Percentiles rank a stretch among this genome's conserved stretches.
These are phyloP conservation scores for Eucalyptus leucophloia DNA, from an alignment of 345 rosid genomes.

Conservation along the genomic window DNA sequence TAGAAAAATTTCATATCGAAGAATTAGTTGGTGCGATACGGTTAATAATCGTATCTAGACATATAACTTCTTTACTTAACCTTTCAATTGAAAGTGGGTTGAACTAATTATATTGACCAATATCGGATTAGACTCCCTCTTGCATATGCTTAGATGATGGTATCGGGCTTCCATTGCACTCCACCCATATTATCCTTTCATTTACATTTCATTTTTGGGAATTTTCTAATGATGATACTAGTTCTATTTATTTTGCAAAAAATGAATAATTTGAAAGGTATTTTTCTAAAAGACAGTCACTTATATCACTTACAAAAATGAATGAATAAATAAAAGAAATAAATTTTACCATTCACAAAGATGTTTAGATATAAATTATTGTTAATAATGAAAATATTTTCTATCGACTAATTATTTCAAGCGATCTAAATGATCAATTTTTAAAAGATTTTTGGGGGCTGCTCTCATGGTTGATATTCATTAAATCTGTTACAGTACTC, in stretches of 20 bases:
- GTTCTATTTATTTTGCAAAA: too few species aligned
- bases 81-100: not conserved
- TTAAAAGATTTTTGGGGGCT: not conserved
- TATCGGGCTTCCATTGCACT: not conserved
- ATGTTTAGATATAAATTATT: too few species aligned
- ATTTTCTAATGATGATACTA: not conserved
- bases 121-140: not conserved
- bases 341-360: too few species aligned
- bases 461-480: not conserved
- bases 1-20: not conserved
- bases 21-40: not conserved
- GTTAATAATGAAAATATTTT: too few species aligned
- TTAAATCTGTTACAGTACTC: slow-evolving; percentile 58
- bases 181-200: not conserved
- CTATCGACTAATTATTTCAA: too few species aligned
- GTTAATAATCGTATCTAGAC: not conserved
- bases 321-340: too few species aligned
- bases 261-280: too few species aligned
- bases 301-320: too few species aligned
- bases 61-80: not conserved
- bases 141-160: too few species aligned
- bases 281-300: too few species aligned
- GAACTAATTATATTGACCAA: not conserved
- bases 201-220: not conserved
- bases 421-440: too few species aligned